These are phyloP conservation scores for Pseudovirgaria hyperparasitica DNA, from an alignment of 2,329 filamentous ascomycete genomes.

Conservation along the genomic window DNA sequence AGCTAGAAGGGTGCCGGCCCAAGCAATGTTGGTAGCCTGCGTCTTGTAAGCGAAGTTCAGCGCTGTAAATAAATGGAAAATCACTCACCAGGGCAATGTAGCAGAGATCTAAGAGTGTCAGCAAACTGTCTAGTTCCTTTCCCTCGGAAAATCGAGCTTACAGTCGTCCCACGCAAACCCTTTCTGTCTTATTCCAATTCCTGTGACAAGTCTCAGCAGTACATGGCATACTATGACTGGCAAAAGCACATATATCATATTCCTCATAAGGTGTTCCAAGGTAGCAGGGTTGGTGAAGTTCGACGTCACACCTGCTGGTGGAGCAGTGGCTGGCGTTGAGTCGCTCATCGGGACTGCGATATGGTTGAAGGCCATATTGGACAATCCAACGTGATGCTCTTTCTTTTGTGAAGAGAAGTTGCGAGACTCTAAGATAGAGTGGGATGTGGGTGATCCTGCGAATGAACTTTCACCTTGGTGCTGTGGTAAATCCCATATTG, in stretches of 20 bases:
- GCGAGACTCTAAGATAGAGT: too few species aligned
- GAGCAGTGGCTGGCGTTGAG: conserved; percentile 1
- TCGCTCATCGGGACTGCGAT: too few species aligned
- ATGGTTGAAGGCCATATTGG: too few species aligned
- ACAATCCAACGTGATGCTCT: too few species aligned
- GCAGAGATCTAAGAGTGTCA: conserved; percentile 2
- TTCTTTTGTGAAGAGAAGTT: too few species aligned
- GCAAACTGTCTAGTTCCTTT: not conserved
- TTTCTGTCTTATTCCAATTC: conserved; percentile 1
- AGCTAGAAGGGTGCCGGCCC: conserved; percentile 1
- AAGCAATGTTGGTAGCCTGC: conserved; percentile 1
- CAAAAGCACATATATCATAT: not conserved
- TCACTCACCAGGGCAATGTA: conserved; percentile 2
- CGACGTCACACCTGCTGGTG: conserved; percentile 2
- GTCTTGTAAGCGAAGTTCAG: too few species aligned
- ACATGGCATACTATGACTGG: conserved; percentile 1
- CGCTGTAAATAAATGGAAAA: not conserved
- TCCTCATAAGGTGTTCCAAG: conserved; percentile 1
- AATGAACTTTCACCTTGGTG: too few species aligned
- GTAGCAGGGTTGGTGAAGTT: conserved; percentile 1
- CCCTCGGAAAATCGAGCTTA: not conserved
- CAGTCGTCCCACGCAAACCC: conserved; percentile 2
- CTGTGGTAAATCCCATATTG: too few species aligned
- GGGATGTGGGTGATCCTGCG: too few species aligned
- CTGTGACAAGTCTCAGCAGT: conserved; percentile 1